Evolutionary conservation across 2,329 filamentous ascomycete species (phyloP).

Genomic region (Colletotrichum filicis): DNA sequence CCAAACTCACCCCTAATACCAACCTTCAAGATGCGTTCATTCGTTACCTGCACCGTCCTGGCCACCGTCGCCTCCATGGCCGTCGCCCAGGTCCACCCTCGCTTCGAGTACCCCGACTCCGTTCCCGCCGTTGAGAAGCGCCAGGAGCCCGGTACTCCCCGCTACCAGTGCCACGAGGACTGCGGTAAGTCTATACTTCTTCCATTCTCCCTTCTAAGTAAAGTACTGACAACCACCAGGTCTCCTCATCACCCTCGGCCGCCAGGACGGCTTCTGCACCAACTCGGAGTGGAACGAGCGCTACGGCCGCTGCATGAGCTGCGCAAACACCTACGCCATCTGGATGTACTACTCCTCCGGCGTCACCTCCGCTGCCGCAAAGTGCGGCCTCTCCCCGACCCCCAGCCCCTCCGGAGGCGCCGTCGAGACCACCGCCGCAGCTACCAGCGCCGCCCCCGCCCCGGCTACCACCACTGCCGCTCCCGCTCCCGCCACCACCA

Average conservation of each 20-base stretch:
- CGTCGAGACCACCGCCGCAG: slow-evolving; percentile 5
- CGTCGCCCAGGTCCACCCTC: slow-evolving; percentile 12
- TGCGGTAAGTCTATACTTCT: slow-evolving; percentile 50
- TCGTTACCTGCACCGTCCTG: slow-evolving; percentile 31
- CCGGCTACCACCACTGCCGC: neutral
- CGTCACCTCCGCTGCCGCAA: slow-evolving; percentile 44
- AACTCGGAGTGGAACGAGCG: slow-evolving; percentile 50
- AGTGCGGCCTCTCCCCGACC: slow-evolving; percentile 23
- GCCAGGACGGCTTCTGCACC: slow-evolving; percentile 48
- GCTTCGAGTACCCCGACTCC: slow-evolving; percentile 27
- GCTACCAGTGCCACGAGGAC: slow-evolving; percentile 58
- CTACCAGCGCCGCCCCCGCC: slow-evolving; percentile 5
- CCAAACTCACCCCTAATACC: neutral
- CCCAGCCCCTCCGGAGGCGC: slow-evolving; percentile 26
- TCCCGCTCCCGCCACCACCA: neutral
- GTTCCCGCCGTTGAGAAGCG: slow-evolving; percentile 46
- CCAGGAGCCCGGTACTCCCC: slow-evolving; percentile 56
- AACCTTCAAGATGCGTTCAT: slow-evolving; percentile 31
- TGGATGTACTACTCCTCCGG: slow-evolving; percentile 56
- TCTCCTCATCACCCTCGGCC: slow-evolving; percentile 47
- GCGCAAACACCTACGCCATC: slow-evolving; percentile 54
- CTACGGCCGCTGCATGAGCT: slow-evolving; percentile 55
- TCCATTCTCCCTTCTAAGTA: too few species aligned
- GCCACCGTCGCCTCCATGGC: slow-evolving; percentile 28
- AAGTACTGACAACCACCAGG: neutral